Base-by-base conservation (phyloP, 1,284 basidiomycete species). In the Mycosarcoma maydis region DNA sequence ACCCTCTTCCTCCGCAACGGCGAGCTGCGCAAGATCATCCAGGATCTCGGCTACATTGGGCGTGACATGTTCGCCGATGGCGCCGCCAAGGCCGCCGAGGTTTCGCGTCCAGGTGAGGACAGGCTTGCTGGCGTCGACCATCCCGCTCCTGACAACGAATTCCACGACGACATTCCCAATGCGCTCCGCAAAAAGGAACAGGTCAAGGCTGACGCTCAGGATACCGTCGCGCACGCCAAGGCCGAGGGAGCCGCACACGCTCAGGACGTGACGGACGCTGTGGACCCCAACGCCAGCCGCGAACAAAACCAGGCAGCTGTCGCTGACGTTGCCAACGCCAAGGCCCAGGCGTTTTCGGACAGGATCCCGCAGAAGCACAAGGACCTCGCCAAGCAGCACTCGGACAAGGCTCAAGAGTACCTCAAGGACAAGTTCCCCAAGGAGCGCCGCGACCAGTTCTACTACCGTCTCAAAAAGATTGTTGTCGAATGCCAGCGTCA, bases 401-500 rank as follows among this genome's bases (percentile, higher is more conserved):
- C 54, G 30, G 73, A 78, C 30, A 78, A 78, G 69, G 70, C 76
- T 16, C 46, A 52, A 26, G 83, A 87, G 45, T 91, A 92, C 82
- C 80, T 93, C 58, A 84, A 84, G 20, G 89, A 94, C 37, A 90
- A 90, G 80, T 93, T 95, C 86, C 92, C 92, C 10, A 85, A 91
- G 80, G 92, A 93, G 83, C 85, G 92, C 27, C 86, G 92, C 20
- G 90, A 94, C 53, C 89, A 89, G 73, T 91, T 90, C 82, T 88
- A 92, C 76, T 91, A 87, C 83, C 86, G 90, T 11, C 85, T 86
- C 27, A 92, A 92, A 85, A 92, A 91, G 89, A 90, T 92, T 36
- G 87, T 96, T 64, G 86, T 94, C 58, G 94, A 97, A 83, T 93
- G 92, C 83, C 94, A 97, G 84, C 88, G 90, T 80, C 92, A 95